Evolutionary conservation across 2,329 filamentous ascomycete genomes (phyloP), one percentile per base, ranked within the genome.

Genomic region (Epichloe aotearoae): DNA sequence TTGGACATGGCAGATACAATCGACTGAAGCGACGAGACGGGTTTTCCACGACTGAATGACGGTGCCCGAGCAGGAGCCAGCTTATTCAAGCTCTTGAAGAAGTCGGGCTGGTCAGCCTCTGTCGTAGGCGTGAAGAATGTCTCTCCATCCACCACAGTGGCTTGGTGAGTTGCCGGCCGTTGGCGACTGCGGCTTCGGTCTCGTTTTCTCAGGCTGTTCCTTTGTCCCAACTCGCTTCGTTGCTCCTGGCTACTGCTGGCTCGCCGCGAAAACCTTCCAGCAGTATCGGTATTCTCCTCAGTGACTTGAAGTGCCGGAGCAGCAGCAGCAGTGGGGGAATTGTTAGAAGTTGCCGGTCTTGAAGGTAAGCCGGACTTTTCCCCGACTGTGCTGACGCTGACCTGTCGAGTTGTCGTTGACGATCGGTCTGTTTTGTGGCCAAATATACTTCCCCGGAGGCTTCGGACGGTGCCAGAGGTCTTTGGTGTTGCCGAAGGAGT

Each of bases 251-350:
- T 63, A 53, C 60, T 69, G 68, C 56, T 69, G 33, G 55, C 57
- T 50, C 62, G 62, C 7, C 64, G 63, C 44, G 64, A 64, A 36
- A 66, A 68, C 15, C 15, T 12, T 20, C 36, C 51, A 50, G 56
- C 61, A 57, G 53, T 50, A 19, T 65, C 69, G 51, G 68, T 77
- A 58, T 67, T 76, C 51, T 88, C 85, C 52, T 80, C 78, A 0
- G 83, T 93, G 26, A 94, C 76, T 51, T 93, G 86, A 54, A 94
- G 90, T 1, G 81, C 75, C 2, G 88, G 88, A 34, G 83, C 75
- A 19, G 60, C 71, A 5, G 61, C 56, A 5, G 70, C 42, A 11
- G 42, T 34, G 6, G 8, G 14, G 20, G 70, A 73, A 50, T 72
- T 75, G 53, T 73, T 71, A 11, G 69, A 67, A 3, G 76, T 71